Evolutionary conservation across 2,329 filamentous ascomycete species (phyloP).

Genomic region (Colletotrichum tropicicola): DNA sequence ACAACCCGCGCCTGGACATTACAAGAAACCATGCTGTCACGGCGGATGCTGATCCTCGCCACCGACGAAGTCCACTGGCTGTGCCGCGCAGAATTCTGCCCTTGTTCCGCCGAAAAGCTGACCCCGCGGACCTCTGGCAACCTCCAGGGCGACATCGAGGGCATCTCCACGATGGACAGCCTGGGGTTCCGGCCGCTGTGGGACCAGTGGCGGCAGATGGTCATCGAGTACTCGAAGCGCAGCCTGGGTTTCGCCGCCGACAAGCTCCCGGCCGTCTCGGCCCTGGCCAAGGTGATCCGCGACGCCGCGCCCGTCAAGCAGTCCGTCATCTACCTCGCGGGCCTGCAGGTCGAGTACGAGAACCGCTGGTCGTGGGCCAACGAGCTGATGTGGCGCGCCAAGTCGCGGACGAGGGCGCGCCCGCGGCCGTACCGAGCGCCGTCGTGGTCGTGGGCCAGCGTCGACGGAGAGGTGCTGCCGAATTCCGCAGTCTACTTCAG

Average conservation of each 20-base stretch:
- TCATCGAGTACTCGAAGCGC: background rate
- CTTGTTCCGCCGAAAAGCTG: too few relatives aligned
- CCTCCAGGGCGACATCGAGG: background rate
- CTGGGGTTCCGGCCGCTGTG: background rate
- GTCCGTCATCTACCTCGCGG: background rate
- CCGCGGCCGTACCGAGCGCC: background rate
- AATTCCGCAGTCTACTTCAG: too few relatives aligned
- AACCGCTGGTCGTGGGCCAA: background rate
- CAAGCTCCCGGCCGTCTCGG: background rate
- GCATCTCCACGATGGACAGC: background rate
- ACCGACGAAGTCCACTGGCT: background rate
- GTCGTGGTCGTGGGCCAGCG: background rate
- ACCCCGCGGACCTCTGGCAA: too few relatives aligned
- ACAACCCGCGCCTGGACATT: background rate
- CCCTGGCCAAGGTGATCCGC: background rate
- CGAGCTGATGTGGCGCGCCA: background rate
- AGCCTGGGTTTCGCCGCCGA: background rate
- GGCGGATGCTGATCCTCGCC: background rate
- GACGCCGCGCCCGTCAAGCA: background rate
- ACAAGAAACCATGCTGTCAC: background rate
- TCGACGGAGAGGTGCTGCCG: too few relatives aligned
- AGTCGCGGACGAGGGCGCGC: background rate
- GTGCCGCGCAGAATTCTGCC: too few relatives aligned
- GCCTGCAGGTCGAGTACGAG: background rate
- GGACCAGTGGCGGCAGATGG: background rate